Percentiles rank a stretch among this genome's conserved stretches.
These are phyloP conservation scores for Amanita pseudoporphyria DNA, from an alignment of 768 basidiomycete species.

Conservation along the genomic window DNA sequence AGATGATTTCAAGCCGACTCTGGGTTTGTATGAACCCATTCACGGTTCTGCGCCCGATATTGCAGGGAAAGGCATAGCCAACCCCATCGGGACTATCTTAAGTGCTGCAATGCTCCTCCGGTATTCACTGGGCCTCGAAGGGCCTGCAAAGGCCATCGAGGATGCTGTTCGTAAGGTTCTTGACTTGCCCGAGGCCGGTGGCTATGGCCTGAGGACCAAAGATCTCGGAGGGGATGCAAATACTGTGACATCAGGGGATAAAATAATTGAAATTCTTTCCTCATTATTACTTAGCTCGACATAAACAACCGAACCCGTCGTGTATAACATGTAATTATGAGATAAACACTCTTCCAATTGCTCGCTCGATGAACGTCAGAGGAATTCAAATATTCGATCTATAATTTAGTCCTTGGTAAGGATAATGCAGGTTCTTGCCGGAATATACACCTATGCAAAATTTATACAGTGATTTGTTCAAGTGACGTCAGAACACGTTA, in stretches of 20 bases:
- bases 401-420: slow-evolving; percentile 33
- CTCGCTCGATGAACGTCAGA: neutral
- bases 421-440: slow-evolving; percentile 56
- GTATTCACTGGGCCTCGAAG: slow-evolving; percentile 87
- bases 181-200: slow-evolving; percentile 60
- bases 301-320: neutral
- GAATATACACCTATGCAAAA: slow-evolving; percentile 53
- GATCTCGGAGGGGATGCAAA: slow-evolving; percentile 76
- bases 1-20: slow-evolving; percentile 62
- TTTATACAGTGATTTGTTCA: neutral
- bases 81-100: slow-evolving; percentile 92
- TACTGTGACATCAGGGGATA: slow-evolving; percentile 79
- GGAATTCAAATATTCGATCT: neutral
- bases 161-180: slow-evolving; percentile 84
- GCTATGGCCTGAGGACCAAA: slow-evolving; percentile 69
- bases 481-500: slow-evolving; percentile 17
- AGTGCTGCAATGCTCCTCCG: slow-evolving; percentile 89
- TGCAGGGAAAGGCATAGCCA: slow-evolving; percentile 88
- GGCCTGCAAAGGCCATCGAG: slow-evolving; percentile 80
- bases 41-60: slow-evolving; percentile 95
- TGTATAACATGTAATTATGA: neutral
- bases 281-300: slow-evolving; percentile 31
- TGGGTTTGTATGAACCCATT: slow-evolving; percentile 95
- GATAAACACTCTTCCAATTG: neutral
- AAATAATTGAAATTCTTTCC: slow-evolving; percentile 64